These are phyloP conservation scores for Pseudocercospora fuligena DNA, from an alignment of 2,329 filamentous ascomycete species.

Conservation along the genomic window DNA sequence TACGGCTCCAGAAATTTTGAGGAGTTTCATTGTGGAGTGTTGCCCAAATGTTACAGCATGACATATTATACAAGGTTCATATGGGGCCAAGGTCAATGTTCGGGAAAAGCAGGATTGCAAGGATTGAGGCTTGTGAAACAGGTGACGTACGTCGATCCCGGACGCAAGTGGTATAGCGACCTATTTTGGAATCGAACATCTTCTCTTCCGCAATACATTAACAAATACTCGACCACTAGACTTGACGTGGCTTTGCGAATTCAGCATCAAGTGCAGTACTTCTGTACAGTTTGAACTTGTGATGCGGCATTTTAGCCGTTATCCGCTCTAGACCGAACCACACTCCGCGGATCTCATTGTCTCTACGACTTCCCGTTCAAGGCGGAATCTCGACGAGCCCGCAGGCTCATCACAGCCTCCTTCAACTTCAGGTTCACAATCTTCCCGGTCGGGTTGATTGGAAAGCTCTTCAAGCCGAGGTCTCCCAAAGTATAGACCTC, in stretches of 20 bases:
- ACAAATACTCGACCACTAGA: neutral
- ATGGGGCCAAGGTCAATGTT: slow-evolving; percentile 1
- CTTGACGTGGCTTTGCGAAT: too few relatives aligned
- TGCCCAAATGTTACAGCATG: slow-evolving; percentile 4
- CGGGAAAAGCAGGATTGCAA: slow-evolving; percentile 3
- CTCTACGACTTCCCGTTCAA: neutral
- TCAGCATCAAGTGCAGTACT: too few relatives aligned
- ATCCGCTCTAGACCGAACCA: too few relatives aligned
- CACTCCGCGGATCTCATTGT: too few relatives aligned
- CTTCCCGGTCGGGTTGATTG: slow-evolving; percentile 6
- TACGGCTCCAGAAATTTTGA: neutral
- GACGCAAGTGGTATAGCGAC: neutral
- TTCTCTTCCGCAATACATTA: neutral
- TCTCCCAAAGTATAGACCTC: slow-evolving; percentile 9
- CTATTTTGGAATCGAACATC: too few relatives aligned
- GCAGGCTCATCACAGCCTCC: slow-evolving; percentile 5
- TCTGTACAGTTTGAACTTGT: too few relatives aligned
- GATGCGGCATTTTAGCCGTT: too few relatives aligned
- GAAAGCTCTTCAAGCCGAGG: slow-evolving; percentile 8
- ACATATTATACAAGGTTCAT: neutral
- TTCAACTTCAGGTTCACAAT: slow-evolving; percentile 12
- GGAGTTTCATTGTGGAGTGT: neutral
- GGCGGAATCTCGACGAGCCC: neutral
- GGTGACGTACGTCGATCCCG: slow-evolving; percentile 2
- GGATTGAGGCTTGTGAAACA: neutral